These are phyloP conservation scores for Mycena belliarum DNA, from an alignment of 768 basidiomycete genomes.

Conservation along the genomic window DNA sequence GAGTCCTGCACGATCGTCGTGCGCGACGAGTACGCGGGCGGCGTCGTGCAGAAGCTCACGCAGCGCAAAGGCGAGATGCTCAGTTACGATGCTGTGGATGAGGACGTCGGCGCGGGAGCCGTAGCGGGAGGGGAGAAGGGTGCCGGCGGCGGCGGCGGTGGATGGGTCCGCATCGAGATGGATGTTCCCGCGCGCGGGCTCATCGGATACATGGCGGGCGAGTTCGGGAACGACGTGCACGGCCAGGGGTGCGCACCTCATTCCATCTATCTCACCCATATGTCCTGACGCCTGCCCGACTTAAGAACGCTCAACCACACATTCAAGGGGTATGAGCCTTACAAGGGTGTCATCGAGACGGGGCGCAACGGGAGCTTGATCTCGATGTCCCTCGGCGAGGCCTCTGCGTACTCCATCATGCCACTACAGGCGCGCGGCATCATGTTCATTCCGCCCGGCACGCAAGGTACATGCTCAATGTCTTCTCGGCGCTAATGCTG, in stretches of 20 bases:
- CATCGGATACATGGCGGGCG: slow-evolving; percentile 54
- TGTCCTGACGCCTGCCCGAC: background rate
- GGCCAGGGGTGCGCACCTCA: slow-evolving; percentile 42
- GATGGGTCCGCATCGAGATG: slow-evolving; percentile 49
- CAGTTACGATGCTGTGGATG: slow-evolving; percentile 47
- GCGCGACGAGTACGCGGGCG: slow-evolving; percentile 47
- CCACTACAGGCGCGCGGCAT: slow-evolving; percentile 50
- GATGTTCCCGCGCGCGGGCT: slow-evolving; percentile 49
- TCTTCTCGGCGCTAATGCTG: background rate
- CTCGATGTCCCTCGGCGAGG: slow-evolving; percentile 47
- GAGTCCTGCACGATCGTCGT: slow-evolving; percentile 49
- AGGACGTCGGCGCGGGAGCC: slow-evolving; percentile 25
- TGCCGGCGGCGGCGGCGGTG: slow-evolving; percentile 21
- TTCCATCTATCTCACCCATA: background rate
- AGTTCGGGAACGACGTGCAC: slow-evolving; percentile 53
- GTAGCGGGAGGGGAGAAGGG: slow-evolving; percentile 13
- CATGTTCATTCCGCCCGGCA: slow-evolving; percentile 46
- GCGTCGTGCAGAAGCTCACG: slow-evolving; percentile 52
- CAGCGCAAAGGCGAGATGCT: slow-evolving; percentile 51
- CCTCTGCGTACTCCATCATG: slow-evolving; percentile 49
- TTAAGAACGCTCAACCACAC: slow-evolving; percentile 51
- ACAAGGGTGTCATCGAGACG: slow-evolving; percentile 45
- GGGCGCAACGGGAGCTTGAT: slow-evolving; percentile 50
- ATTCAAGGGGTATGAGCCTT: slow-evolving; percentile 50
- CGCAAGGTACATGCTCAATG: slow-evolving; percentile 34